Percentiles rank a stretch among this genome's conserved stretches.
Conservation (phyloP, 176 grass and related monocot species). For the Guadua angustifolia region DNA sequence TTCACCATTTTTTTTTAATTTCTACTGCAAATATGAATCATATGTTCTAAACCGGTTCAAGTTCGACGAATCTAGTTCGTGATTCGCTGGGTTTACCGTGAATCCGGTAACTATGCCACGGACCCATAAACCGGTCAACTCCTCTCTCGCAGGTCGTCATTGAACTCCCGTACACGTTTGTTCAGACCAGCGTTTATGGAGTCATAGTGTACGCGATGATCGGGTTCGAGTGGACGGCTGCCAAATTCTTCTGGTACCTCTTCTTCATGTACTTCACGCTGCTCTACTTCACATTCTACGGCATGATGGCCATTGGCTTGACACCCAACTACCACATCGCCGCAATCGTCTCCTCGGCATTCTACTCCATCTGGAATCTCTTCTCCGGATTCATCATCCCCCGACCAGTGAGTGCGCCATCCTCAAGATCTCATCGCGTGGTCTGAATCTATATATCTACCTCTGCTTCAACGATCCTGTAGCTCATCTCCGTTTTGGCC, state of each 20-base stretch:
- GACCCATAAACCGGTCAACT: background rate
- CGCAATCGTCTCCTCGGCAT: constrained; percentile 64
- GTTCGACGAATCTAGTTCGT: no score
- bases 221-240: constrained; percentile 76
- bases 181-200: constrained; percentile 66
- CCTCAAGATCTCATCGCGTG: no score
- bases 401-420: constrained; percentile 51
- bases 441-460: background rate
- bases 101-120: no score
- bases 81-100: no score
- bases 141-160: constrained; percentile 62
- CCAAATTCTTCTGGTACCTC: constrained; percentile 89
- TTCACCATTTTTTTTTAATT: no score
- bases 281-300: constrained; percentile 95
- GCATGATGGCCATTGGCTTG: constrained; percentile 85
- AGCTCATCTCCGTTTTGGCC: constrained; percentile 24
- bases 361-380: constrained; percentile 81
- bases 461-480: background rate
- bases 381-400: constrained; percentile 82
- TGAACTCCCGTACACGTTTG: constrained; percentile 72
- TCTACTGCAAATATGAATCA: no score
- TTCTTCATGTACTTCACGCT: constrained; percentile 90
- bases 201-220: constrained; percentile 88
- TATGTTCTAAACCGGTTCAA: no score
- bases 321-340: constrained; percentile 79